These are phyloP conservation scores for Diplodia sapinea DNA, from an alignment of 2,329 filamentous ascomycete species.

Conservation along the genomic window DNA sequence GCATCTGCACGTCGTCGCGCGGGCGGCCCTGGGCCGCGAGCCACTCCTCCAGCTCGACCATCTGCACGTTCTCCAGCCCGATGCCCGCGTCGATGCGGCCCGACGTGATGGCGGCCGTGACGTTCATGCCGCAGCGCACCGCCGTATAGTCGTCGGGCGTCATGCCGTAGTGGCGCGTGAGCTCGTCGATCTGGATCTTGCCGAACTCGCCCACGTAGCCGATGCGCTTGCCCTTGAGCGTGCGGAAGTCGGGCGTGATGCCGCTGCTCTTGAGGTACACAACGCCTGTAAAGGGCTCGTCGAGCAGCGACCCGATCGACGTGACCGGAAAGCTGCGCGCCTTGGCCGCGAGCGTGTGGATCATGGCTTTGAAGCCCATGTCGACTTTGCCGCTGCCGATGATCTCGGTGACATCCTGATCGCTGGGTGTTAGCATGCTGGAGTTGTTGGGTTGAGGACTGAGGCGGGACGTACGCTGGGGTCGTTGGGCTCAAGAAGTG, in stretches of 20 bases:
- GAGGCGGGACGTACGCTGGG: conserved; percentile 62
- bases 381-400: conserved; percentile 78
- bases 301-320: conserved; percentile 75
- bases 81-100: conserved; percentile 76
- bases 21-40: conserved; percentile 67
- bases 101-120: conserved; percentile 75
- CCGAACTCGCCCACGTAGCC: conserved; percentile 83
- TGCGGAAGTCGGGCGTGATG: conserved; percentile 76
- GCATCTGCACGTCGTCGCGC: conserved; percentile 75
- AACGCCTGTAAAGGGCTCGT: conserved; percentile 80
- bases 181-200: conserved; percentile 83
- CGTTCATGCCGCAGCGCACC: conserved; percentile 81
- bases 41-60: conserved; percentile 83
- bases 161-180: conserved; percentile 80
- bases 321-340: conserved; percentile 74
- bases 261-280: conserved; percentile 77
- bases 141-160: conserved; percentile 74
- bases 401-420: conserved; percentile 77
- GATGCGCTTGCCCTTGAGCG: conserved; percentile 76
- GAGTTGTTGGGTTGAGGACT: neutral
- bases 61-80: conserved; percentile 81
- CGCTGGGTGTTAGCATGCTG: neutral
- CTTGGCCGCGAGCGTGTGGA: conserved; percentile 79
- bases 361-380: conserved; percentile 84
- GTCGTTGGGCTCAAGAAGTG: conserved; percentile 77